Percentiles rank a stretch among this genome's conserved stretches.
phyloP scores from a whole-genome alignment of 176 grass and related monocot species.

The Phoenix dactylifera region DNA sequence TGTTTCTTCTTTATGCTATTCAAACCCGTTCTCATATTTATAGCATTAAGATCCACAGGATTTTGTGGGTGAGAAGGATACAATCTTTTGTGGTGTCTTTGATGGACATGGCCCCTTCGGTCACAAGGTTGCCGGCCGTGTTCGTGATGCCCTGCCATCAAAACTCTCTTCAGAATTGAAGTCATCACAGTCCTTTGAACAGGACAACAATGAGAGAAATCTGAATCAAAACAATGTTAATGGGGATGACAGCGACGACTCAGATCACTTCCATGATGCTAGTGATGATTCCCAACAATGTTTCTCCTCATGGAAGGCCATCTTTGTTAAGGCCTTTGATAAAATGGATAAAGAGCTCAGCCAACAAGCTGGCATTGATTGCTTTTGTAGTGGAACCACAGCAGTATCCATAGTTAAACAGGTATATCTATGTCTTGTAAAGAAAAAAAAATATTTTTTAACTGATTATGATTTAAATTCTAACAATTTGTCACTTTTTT shows the following conservation, averaged over 20 bases:
- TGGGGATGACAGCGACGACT: neutral
- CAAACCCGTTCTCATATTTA: slow-evolving; percentile 10
- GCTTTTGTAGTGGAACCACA: slow-evolving; percentile 80
- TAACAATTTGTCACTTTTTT: neutral
- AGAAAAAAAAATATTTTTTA: no score
- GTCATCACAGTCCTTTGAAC: slow-evolving; percentile 7
- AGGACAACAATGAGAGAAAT: neutral
- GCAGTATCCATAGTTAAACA: slow-evolving; percentile 53
- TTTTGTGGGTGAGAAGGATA: slow-evolving; percentile 49
- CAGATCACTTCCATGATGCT: slow-evolving; percentile 11
- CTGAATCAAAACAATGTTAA: no score
- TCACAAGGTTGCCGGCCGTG: slow-evolving; percentile 51
- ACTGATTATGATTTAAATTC: no score
- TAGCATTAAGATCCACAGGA: slow-evolving; percentile 42
- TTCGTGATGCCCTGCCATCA: slow-evolving; percentile 42
- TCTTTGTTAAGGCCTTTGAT: slow-evolving; percentile 51
- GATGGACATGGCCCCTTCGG: slow-evolving; percentile 71
- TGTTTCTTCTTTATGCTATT: slow-evolving; percentile 5
- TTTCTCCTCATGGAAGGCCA: slow-evolving; percentile 40
- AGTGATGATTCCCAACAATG: slow-evolving; percentile 14
- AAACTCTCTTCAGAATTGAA: slow-evolving; percentile 32
- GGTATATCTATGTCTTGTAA: slow-evolving; percentile 26
- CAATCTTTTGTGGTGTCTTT: slow-evolving; percentile 61
- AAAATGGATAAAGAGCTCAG: slow-evolving; percentile 60
- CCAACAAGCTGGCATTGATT: slow-evolving; percentile 44